Percentiles rank a stretch among this genome's conserved stretches.
Conservation (phyloP, 2,329 filamentous ascomycete species). For the Cercospora brassicicola region DNA sequence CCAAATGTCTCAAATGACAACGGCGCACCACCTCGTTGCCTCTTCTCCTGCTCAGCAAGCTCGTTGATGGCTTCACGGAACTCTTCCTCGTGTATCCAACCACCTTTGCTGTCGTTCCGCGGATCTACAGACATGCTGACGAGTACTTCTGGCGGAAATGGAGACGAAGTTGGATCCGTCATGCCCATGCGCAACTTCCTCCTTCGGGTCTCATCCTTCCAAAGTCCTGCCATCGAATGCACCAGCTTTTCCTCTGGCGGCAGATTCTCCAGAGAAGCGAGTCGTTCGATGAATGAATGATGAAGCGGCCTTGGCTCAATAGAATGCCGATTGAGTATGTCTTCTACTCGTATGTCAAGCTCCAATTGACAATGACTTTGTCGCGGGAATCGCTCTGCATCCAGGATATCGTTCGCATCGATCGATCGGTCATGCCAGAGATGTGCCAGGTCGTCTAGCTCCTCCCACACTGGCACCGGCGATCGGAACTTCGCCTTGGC, state of each 20-base stretch:
- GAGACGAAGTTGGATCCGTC: slow-evolving; percentile 64
- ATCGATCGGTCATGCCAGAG: slow-evolving; percentile 81
- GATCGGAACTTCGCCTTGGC: slow-evolving; percentile 69
- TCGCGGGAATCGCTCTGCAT: slow-evolving; percentile 66
- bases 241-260: slow-evolving; percentile 75
- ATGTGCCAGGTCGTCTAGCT: slow-evolving; percentile 62
- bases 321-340: slow-evolving; percentile 80
- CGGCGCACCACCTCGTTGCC: slow-evolving; percentile 45
- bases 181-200: slow-evolving; percentile 71
- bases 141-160: slow-evolving; percentile 77
- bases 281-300: slow-evolving; percentile 78
- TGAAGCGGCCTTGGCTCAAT: slow-evolving; percentile 77
- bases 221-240: slow-evolving; percentile 88
- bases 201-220: slow-evolving; percentile 83
- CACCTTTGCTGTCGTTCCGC: slow-evolving; percentile 68
- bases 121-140: slow-evolving; percentile 86
- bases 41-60: slow-evolving; percentile 65
- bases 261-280: slow-evolving; percentile 54
- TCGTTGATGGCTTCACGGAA: slow-evolving; percentile 65
- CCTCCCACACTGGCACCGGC: slow-evolving; percentile 70
- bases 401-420: slow-evolving; percentile 57
- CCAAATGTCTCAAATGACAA: slow-evolving; percentile 68
- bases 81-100: slow-evolving; percentile 91
- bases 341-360: slow-evolving; percentile 82
- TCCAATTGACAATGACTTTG: slow-evolving; percentile 87